Evolutionary conservation across 345 rosid genomes (phyloP).

Genomic region (Mallotus nudiflorus): DNA sequence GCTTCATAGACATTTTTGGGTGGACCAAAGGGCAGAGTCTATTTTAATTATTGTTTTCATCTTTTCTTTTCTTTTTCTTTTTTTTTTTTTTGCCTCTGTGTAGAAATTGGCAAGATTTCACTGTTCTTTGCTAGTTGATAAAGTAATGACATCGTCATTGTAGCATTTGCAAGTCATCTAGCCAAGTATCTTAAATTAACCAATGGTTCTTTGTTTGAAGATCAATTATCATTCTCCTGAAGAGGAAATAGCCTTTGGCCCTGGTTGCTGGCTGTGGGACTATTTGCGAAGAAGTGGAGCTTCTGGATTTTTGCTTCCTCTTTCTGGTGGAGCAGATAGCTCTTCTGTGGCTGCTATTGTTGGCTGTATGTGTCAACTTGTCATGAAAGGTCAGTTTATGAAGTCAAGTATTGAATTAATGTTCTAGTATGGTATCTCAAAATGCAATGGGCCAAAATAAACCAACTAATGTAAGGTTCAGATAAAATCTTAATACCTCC

Average conservation of each 20-base stretch:
- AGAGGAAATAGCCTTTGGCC: constrained; percentile 97
- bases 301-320: constrained; percentile 96
- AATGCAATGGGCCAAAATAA: too few species aligned
- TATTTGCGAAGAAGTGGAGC: constrained; percentile 97
- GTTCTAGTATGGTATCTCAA: not conserved
- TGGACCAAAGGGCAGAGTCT: not conserved
- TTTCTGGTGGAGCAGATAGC: constrained; percentile 98
- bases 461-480: not conserved
- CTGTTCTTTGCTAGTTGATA: not conserved
- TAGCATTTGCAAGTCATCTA: not conserved
- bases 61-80: not conserved
- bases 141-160: not conserved
- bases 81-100: not conserved
- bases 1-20: not conserved
- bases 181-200: constrained; percentile 9
- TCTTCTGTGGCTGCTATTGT: constrained; percentile 98
- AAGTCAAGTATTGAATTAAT: not conserved
- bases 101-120: not conserved
- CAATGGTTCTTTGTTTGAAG: constrained; percentile 32
- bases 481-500: not conserved
- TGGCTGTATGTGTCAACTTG: constrained; percentile 99
- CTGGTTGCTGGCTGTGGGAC: constrained; percentile 99
- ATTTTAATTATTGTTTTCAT: not conserved
- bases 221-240: constrained; percentile 83
- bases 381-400: constrained; percentile 66